Percentiles rank a stretch among this genome's conserved stretches.
phyloP scores from a whole-genome alignment of 192 early-diverging fungal species.

The Chytriomyces sp. region DNA sequence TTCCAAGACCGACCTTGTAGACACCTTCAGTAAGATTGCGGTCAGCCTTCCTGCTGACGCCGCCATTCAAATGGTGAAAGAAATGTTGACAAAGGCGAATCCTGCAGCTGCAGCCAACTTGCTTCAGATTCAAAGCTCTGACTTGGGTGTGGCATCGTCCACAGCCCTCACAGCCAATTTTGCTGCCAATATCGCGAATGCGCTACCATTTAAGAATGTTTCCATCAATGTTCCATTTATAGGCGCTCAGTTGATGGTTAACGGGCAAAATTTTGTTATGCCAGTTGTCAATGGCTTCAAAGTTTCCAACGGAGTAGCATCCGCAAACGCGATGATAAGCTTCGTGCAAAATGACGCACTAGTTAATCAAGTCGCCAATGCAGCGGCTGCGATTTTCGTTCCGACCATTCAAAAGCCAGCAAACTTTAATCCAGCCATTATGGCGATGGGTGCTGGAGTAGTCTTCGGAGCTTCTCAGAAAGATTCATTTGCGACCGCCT shows the following conservation, averaged over 20 bases:
- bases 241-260: slow-evolving; percentile 8
- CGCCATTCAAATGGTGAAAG: neutral
- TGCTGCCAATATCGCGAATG: neutral
- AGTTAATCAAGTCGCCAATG: slow-evolving; percentile 5
- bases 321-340: slow-evolving; percentile 12
- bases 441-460: neutral
- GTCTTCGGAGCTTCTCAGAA: slow-evolving; percentile 30
- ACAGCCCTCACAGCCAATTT: slow-evolving; percentile 11
- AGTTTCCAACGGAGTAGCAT: slow-evolving; percentile 7
- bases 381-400: slow-evolving; percentile 13
- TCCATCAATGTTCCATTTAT: slow-evolving; percentile 28
- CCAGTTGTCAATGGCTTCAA: slow-evolving; percentile 25
- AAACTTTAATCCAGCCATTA: slow-evolving; percentile 13
- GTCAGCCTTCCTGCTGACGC: slow-evolving; percentile 14
- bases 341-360: slow-evolving; percentile 20
- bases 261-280: slow-evolving; percentile 22
- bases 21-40: neutral
- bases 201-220: slow-evolving; percentile 16
- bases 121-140: neutral
- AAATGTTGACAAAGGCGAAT: slow-evolving; percentile 6
- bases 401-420: slow-evolving; percentile 24
- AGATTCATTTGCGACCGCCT: neutral
- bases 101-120: slow-evolving; percentile 5
- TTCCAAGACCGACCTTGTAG: slow-evolving; percentile 14
- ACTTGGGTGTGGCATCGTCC: slow-evolving; percentile 9